phyloP scores from a whole-genome alignment of 2,329 filamentous ascomycete genomes.

The Xylaria digitata region DNA sequence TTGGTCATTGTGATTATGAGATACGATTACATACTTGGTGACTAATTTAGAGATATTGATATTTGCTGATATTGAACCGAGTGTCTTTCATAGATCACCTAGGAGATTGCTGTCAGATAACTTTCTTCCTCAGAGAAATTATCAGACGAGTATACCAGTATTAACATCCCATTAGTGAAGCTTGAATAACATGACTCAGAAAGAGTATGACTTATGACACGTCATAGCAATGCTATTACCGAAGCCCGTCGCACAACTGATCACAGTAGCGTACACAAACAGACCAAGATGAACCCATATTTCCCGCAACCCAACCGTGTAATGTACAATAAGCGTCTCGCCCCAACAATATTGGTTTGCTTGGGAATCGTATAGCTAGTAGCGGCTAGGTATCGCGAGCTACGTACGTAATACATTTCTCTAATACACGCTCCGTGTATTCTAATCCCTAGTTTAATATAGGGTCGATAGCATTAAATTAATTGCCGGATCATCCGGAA shows the following conservation, averaged over 20 bases:
- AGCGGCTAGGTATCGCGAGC: neutral
- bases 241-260: neutral
- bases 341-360: no score
- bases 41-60: neutral
- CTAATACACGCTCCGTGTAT: neutral
- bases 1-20: neutral
- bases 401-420: neutral
- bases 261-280: neutral
- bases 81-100: no score
- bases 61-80: neutral
- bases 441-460: neutral
- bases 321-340: neutral
- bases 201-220: neutral
- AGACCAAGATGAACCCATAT: neutral
- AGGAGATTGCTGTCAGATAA: neutral
- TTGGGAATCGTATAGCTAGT: neutral
- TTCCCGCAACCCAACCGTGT: neutral
- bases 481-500: no score
- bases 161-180: neutral
- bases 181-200: constrained; percentile 2
- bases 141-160: neutral
- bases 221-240: neutral
- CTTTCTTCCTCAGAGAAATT: neutral
- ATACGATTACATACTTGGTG: neutral
- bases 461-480: neutral